Evolutionary conservation across 2,329 filamentous ascomycete species (phyloP).

Genomic region (Erysiphe pulchra): DNA sequence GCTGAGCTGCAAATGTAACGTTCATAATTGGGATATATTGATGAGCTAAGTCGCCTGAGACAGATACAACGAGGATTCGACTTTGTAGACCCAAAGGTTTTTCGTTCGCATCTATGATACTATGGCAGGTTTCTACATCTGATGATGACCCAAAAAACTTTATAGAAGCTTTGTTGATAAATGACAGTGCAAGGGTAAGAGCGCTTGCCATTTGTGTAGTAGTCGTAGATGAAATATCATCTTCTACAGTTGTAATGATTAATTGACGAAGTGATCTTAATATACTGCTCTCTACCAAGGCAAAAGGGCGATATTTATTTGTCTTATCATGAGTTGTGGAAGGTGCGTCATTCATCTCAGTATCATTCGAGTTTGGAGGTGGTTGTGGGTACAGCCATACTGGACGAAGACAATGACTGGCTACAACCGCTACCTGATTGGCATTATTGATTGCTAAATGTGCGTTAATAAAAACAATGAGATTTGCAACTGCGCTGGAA

Average conservation of each 20-base stretch:
- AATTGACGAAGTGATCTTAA: conserved; percentile 49
- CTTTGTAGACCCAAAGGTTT: conserved; percentile 33
- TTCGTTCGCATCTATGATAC: conserved; percentile 5
- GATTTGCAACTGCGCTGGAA: conserved; percentile 59
- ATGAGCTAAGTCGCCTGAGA: conserved; percentile 59
- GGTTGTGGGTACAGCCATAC: conserved; percentile 64
- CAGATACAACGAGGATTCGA: conserved; percentile 72
- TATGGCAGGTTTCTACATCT: conserved; percentile 7
- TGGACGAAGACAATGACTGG: conserved; percentile 65
- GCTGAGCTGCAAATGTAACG: conserved; percentile 80
- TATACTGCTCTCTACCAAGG: conserved; percentile 61
- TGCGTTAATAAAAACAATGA: conserved; percentile 90
- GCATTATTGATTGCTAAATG: conserved; percentile 84
- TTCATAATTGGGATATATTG: conserved; percentile 99
- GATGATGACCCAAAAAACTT: conserved; percentile 16
- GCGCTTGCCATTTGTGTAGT: conserved; percentile 81
- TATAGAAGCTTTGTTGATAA: conserved; percentile 47
- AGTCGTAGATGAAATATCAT: conserved; percentile 37
- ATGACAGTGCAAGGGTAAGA: conserved; percentile 63
- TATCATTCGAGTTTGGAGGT: conserved; percentile 20
- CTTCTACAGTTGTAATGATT: conserved; percentile 37
- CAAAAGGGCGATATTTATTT: conserved; percentile 88
- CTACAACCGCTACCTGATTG: conserved; percentile 79
- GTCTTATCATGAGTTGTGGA: conserved; percentile 18
- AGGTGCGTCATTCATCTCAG: conserved; percentile 27